Conservation (phyloP, 2,329 filamentous ascomycete species). For the Aspergillus sergii region DNA sequence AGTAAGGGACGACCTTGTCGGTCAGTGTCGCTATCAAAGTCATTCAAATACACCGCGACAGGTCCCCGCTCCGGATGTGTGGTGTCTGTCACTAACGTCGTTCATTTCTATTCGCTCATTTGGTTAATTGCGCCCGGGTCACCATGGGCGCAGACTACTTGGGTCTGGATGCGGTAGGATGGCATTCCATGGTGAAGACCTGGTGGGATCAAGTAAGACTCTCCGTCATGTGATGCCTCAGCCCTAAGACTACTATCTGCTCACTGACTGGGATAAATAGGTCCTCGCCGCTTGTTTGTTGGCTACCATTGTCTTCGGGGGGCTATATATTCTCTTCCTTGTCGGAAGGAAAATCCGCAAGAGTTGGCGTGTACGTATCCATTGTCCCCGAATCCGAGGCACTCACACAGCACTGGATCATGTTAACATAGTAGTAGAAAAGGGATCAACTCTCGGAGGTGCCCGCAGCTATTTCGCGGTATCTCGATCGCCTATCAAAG, state of each 20-base stretch:
- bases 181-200: conserved; percentile 20
- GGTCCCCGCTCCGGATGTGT: conserved; percentile 1
- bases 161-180: conserved; percentile 22
- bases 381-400: background rate
- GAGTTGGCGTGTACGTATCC: conserved; percentile 15
- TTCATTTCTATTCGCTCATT: background rate
- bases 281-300: conserved; percentile 17
- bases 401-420: background rate
- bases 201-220: conserved; percentile 19
- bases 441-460: conserved; percentile 17
- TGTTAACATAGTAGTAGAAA: conserved; percentile 6
- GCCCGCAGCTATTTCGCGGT: conserved; percentile 12
- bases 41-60: background rate
- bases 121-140: background rate
- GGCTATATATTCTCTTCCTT: conserved; percentile 14
- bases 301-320: conserved; percentile 15
- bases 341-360: conserved; percentile 13
- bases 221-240: background rate
- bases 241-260: background rate
- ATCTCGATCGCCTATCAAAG: conserved; percentile 14
- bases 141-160: conserved; percentile 20
- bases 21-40: background rate
- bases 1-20: conserved; percentile 1
- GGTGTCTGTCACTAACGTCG: background rate
- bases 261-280: conserved; percentile 8